Evolutionary conservation across 2,329 filamentous ascomycete species (phyloP), one percentile per base, ranked within the genome.

Genomic region (Penicillium fuscoglaucum): DNA sequence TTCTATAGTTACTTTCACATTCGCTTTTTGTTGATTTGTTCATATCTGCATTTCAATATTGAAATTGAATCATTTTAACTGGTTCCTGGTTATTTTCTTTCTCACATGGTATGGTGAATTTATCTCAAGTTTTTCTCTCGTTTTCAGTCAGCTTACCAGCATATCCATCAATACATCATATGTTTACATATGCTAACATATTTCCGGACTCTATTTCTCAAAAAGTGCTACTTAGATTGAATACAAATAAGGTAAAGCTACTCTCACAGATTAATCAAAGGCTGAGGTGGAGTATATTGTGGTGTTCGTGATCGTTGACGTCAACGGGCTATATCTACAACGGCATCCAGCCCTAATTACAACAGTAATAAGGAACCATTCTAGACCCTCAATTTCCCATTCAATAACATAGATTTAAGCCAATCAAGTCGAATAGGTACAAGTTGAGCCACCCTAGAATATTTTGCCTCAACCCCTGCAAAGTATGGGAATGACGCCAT

Each of bases 1-100:
- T 52, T 58, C 59, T 35, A 52, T 29, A n/a, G n/a, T n/a, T n/a
- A 39, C 45, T 44, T 51, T 55, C 56, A 58, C 61, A 49, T 56
- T 56, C 46, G 9, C 24, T 9, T 41, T 46, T 24, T 17, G 19
- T 33, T 19, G 15, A 9, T 39, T 31, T 12, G 5, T 21, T 15
- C 9, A 21, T 35, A 19, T 37, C 33, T 31, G 24, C 12, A 9
- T n/a, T 28, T 28, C 2, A 6, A 21, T 24, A 26, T 19, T 45
- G 15, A 19, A 28, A 37, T 28, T 3, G 1, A 8, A 5, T n/a
- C 19, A 5, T 9, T n/a, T 17, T 19, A 15, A 35, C 35, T 49
- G 46, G 9, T 24, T 17, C 2, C 7, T 31, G 4, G 0, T 21
- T 7, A 19, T 28, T n/a, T 4, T n/a, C 3, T 21, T 8, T 31